Conservation (phyloP, 1,139 yeast species). For the Blastobotrys petasosporus region DNA sequence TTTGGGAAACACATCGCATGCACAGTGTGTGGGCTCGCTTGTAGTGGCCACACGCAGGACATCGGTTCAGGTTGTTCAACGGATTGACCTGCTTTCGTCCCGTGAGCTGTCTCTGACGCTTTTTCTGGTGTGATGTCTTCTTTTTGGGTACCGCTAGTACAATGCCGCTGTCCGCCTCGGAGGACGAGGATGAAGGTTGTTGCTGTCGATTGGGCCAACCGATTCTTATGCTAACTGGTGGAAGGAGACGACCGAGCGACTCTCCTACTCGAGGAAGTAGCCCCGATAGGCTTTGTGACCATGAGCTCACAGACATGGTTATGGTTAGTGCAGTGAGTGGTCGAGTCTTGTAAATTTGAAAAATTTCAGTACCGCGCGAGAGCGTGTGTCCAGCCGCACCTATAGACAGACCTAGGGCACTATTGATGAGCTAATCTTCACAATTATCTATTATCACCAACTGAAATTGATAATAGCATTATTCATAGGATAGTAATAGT, state of each 20-base stretch:
- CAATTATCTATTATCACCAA: no score
- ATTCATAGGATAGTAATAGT: no score
- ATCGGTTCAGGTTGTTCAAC: conserved; percentile 70
- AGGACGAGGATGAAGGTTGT: conserved; percentile 14
- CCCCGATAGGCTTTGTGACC: conserved; percentile 10
- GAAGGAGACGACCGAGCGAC: conserved; percentile 15
- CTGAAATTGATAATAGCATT: no score
- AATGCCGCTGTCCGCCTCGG: conserved; percentile 46
- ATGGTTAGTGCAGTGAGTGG: no score
- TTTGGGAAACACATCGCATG: conserved; percentile 85
- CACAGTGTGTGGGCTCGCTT: conserved; percentile 88
- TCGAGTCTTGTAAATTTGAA: no score
- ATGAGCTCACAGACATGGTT: conserved; percentile 5
- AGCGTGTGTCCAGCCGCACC: no score
- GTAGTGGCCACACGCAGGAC: conserved; percentile 93
- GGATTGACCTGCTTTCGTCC: conserved; percentile 76
- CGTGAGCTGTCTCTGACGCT: conserved; percentile 76
- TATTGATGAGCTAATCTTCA: no score
- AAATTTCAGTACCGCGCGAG: no score
- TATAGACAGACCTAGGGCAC: no score
- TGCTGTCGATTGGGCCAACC: conserved; percentile 13
- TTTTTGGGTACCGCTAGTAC: conserved; percentile 89
- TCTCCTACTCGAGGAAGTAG: conserved; percentile 20
- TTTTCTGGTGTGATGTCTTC: conserved; percentile 79
- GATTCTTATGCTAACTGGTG: conserved; percentile 10